Percentiles rank a stretch among this genome's conserved stretches.
phyloP scores from a whole-genome alignment of 139 green algal genomes.

The Diplosphaera chodatii region DNA sequence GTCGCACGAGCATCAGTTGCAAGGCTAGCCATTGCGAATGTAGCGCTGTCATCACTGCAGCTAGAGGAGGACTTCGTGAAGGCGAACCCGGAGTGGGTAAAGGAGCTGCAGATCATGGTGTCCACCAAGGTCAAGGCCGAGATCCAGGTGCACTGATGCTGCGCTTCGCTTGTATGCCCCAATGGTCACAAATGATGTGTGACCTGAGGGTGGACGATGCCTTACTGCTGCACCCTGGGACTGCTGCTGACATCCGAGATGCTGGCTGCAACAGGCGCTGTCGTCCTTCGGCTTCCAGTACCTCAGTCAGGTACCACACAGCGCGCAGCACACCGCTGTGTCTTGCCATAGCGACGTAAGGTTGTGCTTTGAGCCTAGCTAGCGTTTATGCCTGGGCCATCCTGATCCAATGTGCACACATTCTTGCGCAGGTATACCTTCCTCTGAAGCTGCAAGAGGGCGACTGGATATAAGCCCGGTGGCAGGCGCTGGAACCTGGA shows the following conservation, averaged over 20 bases:
- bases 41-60: slow-evolving; percentile 26
- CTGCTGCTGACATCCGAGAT: no score
- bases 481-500: no score
- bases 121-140: slow-evolving; percentile 86
- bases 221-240: no score
- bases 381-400: background rate
- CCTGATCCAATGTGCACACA: slow-evolving; percentile 47
- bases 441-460: slow-evolving; percentile 87
- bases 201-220: no score
- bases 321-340: background rate
- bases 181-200: no score
- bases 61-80: slow-evolving; percentile 95
- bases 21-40: no score
- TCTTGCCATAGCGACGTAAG: background rate
- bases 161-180: no score
- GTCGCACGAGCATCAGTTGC: no score
- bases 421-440: slow-evolving; percentile 74
- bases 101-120: slow-evolving; percentile 96
- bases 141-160: slow-evolving; percentile 94
- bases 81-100: slow-evolving; percentile 86
- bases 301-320: slow-evolving; percentile 20
- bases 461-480: slow-evolving; percentile 86
- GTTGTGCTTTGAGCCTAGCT: background rate
- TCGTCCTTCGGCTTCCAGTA: slow-evolving; percentile 76
- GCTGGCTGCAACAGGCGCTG: no score